Percentiles rank a stretch among this genome's conserved stretches.
Conservation (phyloP, 2,329 filamentous ascomycete genomes). For the Diaporthe batatas region DNA sequence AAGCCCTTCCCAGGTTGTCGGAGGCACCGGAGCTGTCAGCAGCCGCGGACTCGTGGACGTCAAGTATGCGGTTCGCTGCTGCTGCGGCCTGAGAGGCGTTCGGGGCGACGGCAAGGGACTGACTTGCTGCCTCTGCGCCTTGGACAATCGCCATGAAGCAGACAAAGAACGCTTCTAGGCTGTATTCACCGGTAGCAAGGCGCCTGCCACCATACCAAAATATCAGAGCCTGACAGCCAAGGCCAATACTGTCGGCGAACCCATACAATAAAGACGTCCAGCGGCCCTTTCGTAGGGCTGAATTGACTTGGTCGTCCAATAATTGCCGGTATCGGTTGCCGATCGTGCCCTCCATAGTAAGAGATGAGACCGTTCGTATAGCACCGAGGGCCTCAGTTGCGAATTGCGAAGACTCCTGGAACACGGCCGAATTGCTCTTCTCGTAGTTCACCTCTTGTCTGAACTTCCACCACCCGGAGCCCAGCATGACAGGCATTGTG, state of each 20-base stretch:
- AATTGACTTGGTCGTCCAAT: slow-evolving; percentile 63
- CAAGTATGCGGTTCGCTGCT: slow-evolving; percentile 50
- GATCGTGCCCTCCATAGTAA: slow-evolving; percentile 73
- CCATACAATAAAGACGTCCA: slow-evolving; percentile 77
- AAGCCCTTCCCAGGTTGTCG: slow-evolving; percentile 58
- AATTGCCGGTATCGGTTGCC: slow-evolving; percentile 54
- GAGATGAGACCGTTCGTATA: slow-evolving; percentile 71
- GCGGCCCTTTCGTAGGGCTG: slow-evolving; percentile 63
- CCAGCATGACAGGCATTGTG: slow-evolving; percentile 55
- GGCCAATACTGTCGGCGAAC: slow-evolving; percentile 56
- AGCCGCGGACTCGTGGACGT: slow-evolving; percentile 79
- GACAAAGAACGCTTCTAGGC: slow-evolving; percentile 89
- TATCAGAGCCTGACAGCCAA: slow-evolving; percentile 70
- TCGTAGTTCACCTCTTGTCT: slow-evolving; percentile 77
- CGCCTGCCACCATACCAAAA: slow-evolving; percentile 93
- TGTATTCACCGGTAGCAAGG: slow-evolving; percentile 78
- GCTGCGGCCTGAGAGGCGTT: slow-evolving; percentile 51
- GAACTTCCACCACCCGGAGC: slow-evolving; percentile 57
- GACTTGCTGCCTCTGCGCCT: slow-evolving; percentile 73
- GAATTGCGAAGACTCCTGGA: slow-evolving; percentile 73
- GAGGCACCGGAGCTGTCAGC: slow-evolving; percentile 15
- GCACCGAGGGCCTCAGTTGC: slow-evolving; percentile 73
- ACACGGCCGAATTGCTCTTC: slow-evolving; percentile 68
- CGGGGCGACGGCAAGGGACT: slow-evolving; percentile 51
- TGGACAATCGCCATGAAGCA: slow-evolving; percentile 83